phyloP scores from a whole-genome alignment of 371 early-diverging fungal species.

The Lichtheimia ramosa region DNA sequence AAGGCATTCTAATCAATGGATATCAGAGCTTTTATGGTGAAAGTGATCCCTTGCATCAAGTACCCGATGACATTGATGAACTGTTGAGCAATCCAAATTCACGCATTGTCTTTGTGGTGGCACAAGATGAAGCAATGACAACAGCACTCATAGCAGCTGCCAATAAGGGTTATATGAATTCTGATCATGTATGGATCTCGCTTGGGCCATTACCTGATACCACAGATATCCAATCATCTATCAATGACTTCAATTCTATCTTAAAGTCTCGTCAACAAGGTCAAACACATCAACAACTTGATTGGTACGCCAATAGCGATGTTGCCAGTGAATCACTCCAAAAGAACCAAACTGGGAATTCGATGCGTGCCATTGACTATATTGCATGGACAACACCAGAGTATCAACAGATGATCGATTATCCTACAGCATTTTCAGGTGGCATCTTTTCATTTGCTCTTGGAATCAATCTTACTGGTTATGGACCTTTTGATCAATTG shows the following conservation, averaged over 20 bases:
- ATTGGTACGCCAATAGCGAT: neutral
- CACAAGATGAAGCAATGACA: conserved; percentile 42
- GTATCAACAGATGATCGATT: conserved; percentile 20
- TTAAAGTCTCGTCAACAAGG: conserved; percentile 12
- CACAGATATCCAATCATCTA: conserved; percentile 10
- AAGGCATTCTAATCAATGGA: conserved; percentile 41
- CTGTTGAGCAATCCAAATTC: conserved; percentile 37
- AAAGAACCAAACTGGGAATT: neutral
- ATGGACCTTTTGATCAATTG: conserved; percentile 49
- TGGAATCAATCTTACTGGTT: conserved; percentile 33
- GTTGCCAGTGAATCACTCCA: conserved; percentile 3
- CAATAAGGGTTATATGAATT: conserved; percentile 35
- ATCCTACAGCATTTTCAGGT: conserved; percentile 41
- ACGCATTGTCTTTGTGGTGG: conserved; percentile 49
- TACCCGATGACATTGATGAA: conserved; percentile 18
- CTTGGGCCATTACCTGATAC: conserved; percentile 12
- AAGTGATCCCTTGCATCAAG: conserved; percentile 15
- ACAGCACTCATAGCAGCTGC: conserved; percentile 37
- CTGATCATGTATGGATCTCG: conserved; percentile 37
- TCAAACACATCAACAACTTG: neutral
- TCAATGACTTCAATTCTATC: conserved; percentile 27
- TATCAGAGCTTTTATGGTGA: conserved; percentile 48
- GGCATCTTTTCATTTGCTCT: conserved; percentile 36
- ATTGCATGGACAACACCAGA: conserved; percentile 27
- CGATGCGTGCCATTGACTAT: conserved; percentile 29